Conservation (phyloP, 768 basidiomycete species). For the Hypholoma fasciculare region DNA sequence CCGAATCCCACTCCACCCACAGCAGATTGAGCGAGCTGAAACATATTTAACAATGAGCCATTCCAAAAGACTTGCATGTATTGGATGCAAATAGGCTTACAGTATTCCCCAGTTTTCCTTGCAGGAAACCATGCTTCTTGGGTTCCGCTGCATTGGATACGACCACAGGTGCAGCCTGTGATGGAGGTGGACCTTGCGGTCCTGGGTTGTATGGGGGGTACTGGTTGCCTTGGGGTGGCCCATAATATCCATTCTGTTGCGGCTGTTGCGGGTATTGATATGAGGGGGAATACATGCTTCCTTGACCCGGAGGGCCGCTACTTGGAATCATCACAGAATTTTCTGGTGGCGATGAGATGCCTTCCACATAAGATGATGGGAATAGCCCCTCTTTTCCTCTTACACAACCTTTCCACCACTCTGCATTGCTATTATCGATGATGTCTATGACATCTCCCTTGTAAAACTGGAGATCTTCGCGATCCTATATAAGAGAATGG, state of each 20-base stretch:
- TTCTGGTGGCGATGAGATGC: slow-evolving; percentile 26
- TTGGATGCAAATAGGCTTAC: slow-evolving; percentile 25
- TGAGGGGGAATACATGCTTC: slow-evolving; percentile 16
- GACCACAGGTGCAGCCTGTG: slow-evolving; percentile 9
- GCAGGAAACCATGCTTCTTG: slow-evolving; percentile 47
- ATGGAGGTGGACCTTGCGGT: slow-evolving; percentile 12
- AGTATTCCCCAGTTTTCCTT: slow-evolving; percentile 50
- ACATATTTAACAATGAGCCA: not conserved
- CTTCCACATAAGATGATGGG: slow-evolving; percentile 73
- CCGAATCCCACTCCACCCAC: slow-evolving; percentile 75
- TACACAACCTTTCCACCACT: slow-evolving; percentile 85
- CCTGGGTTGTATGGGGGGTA: not conserved
- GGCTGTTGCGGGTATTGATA: slow-evolving; percentile 11
- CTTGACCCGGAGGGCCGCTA: slow-evolving; percentile 10
- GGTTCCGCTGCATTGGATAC: slow-evolving; percentile 31
- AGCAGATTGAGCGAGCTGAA: slow-evolving; percentile 51
- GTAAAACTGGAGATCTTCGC: slow-evolving; percentile 72
- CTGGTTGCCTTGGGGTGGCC: slow-evolving; percentile 15
- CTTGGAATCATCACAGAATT: slow-evolving; percentile 20
- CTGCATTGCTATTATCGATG: slow-evolving; percentile 67
- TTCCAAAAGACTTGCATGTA: no score
- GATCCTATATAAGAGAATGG: slow-evolving; percentile 44
- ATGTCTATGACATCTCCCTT: slow-evolving; percentile 77
- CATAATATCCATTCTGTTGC: slow-evolving; percentile 2
- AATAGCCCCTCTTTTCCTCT: slow-evolving; percentile 70